Evolutionary conservation across 768 basidiomycete species (phyloP).

Genomic region (Floccularia luteovirens): DNA sequence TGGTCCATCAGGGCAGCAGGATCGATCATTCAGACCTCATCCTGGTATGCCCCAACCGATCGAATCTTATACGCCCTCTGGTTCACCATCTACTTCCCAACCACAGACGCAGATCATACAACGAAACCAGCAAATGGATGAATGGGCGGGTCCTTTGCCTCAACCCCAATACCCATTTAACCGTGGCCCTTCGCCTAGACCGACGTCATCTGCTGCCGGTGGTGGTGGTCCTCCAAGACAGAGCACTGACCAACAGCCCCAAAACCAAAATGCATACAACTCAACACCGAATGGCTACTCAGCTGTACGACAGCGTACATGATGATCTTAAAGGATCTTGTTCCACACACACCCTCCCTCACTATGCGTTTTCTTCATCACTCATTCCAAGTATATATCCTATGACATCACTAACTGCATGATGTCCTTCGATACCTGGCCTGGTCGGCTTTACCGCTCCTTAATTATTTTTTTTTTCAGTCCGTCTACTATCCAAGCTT

Average conservation of each 20-base stretch:
- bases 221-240: constrained; percentile 32
- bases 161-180: constrained; percentile 29
- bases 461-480: constrained; percentile 9
- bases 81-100: constrained; percentile 40
- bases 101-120: constrained; percentile 33
- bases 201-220: constrained; percentile 45
- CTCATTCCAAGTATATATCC: neutral
- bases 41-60: constrained; percentile 32
- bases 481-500: constrained; percentile 18
- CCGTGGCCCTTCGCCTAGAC: constrained; percentile 33
- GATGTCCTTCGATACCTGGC: neutral
- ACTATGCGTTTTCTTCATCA: too few species aligned
- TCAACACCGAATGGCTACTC: constrained; percentile 41
- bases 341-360: too few species aligned
- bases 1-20: constrained; percentile 29
- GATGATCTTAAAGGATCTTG: constrained; percentile 11
- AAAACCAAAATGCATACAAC: constrained; percentile 21
- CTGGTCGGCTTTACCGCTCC: neutral
- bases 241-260: constrained; percentile 32
- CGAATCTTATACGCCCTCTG: constrained; percentile 25
- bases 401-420: constrained; percentile 1
- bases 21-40: constrained; percentile 28
- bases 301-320: constrained; percentile 44
- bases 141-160: constrained; percentile 31
- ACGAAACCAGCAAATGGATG: constrained; percentile 26